Evolutionary conservation across 2,329 filamentous ascomycete genomes (phyloP), one percentile per base, ranked within the genome.

Genomic region (Scopulariopsis brevicaulis): DNA sequence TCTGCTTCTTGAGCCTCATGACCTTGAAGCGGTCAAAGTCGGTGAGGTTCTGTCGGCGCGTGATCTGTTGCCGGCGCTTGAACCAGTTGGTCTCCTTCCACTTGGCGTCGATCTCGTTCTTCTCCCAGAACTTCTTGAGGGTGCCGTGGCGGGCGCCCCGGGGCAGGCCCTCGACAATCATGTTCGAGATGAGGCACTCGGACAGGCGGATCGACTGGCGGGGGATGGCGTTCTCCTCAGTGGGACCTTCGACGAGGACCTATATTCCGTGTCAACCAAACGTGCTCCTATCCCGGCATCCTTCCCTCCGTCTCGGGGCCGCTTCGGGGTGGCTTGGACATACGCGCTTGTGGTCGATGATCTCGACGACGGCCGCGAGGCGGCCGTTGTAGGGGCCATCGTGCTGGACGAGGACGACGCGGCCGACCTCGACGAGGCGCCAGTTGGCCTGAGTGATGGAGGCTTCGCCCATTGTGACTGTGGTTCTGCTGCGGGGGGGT

Each of bases 1-100:
- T 90, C 87, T 96, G 92, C 87, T 99, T 99, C 88, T 93, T 95
- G 80, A 97, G 83, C 78, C 93, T 87, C 85, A 97, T 83, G 71
- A 97, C 94, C 89, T 99, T 96, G 90, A 97, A 99, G 77, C 94
- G 88, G 83, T 99, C 94, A 74, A 99, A 99, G 84, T 99, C 94
- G 78, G 87, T 95, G 67, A 99, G 83, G 71, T 85, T 84, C 81
- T 87, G 88, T 83, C 94, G 89, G 81, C 90, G 88, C 77, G 89
- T 83, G 70, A 84, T 83, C 79, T 90, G 87, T 68, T 85, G 85
- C 73, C 89, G 85, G 84, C 90, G 92, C 90, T 99, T 94, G 71
- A 92, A 90, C 86, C 89, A 96, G 77, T 85, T 85, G 82, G 84
- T 92, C 79, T 89, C 83, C 73, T 86, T 85, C 89, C 91, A 97